Percentiles rank a stretch among this genome's conserved stretches.
Conservation (phyloP, 805 yeast genomes). For the Schwanniomyces occidentalis region DNA sequence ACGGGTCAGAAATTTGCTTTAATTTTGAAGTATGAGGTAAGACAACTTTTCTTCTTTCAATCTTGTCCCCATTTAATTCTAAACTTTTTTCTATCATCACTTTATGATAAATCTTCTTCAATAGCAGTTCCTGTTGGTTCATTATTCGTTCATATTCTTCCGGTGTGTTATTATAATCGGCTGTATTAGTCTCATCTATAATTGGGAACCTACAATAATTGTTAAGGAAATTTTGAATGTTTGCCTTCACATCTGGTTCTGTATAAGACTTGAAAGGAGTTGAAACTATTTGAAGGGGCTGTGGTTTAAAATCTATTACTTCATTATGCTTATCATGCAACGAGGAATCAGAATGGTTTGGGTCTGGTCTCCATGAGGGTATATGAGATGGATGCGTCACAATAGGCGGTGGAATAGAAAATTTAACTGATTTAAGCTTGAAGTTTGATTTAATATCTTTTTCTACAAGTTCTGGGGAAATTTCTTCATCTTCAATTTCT, state of each 20-base stretch:
- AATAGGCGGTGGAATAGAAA: constrained; percentile 33
- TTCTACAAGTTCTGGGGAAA: too few species aligned
- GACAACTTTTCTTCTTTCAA: constrained; percentile 44
- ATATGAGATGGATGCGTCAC: constrained; percentile 48
- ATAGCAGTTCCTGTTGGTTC: constrained; percentile 50
- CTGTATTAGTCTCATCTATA: constrained; percentile 33
- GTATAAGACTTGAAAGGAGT: constrained; percentile 12
- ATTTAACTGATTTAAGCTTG: constrained; percentile 30
- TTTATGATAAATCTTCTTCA: constrained; percentile 46
- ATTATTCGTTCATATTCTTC: constrained; percentile 66
- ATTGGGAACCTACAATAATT: constrained; percentile 34
- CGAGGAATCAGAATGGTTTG: constrained; percentile 5
- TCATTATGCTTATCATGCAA: constrained; percentile 13
- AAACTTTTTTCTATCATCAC: constrained; percentile 34
- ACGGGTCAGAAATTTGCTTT: constrained; percentile 45
- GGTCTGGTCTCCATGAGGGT: constrained; percentile 40
- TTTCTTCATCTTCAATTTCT: constrained; percentile 6
- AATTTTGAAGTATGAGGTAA: constrained; percentile 43
- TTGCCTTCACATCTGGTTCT: constrained; percentile 28
- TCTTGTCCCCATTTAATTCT: constrained; percentile 49
- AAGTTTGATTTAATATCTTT: constrained; percentile 15
- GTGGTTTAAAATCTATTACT: constrained; percentile 27
- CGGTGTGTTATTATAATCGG: constrained; percentile 30
- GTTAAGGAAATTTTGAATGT: constrained; percentile 27
- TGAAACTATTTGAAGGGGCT: constrained; percentile 25